Evolutionary conservation across 306 rosid species (phyloP).

Genomic region (Hippophae tibetana): DNA sequence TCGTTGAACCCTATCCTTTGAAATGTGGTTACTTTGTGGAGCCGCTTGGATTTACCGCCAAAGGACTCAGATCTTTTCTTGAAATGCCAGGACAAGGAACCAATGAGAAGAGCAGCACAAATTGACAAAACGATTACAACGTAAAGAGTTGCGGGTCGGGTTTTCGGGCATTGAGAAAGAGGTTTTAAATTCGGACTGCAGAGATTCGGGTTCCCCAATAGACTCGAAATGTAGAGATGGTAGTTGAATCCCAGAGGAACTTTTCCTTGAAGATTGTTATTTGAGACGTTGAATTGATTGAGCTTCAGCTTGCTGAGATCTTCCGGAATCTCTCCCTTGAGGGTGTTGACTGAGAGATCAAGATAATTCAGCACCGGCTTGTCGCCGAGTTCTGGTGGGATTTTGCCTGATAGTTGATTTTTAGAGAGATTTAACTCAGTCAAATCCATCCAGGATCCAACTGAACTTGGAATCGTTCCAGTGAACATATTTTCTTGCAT

Average conservation of each 20-base stretch:
- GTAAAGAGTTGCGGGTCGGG: constrained; percentile 27
- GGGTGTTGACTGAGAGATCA: constrained; percentile 51
- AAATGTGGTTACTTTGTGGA: constrained; percentile 37
- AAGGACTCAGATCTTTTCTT: constrained; percentile 21
- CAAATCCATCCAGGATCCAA: constrained; percentile 43
- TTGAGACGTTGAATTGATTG: constrained; percentile 49
- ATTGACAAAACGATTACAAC: constrained; percentile 23
- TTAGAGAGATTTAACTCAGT: constrained; percentile 49
- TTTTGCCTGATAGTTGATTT: constrained; percentile 45
- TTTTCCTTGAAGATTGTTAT: constrained; percentile 45
- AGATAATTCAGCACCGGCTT: constrained; percentile 49
- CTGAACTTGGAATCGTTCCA: constrained; percentile 43
- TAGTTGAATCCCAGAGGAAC: constrained; percentile 51
- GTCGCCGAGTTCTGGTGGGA: constrained; percentile 49
- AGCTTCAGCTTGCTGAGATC: constrained; percentile 50
- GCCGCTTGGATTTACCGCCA: constrained; percentile 26
- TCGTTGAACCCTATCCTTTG: constrained; percentile 51
- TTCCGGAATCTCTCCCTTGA: constrained; percentile 58
- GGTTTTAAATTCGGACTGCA: constrained; percentile 46
- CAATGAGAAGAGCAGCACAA: constrained; percentile 27
- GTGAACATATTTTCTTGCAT: constrained; percentile 58
- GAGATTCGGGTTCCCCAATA: constrained; percentile 50
- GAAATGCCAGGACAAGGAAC: constrained; percentile 32
- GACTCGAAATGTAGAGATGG: constrained; percentile 25
- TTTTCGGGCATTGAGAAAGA: constrained; percentile 36